Evolutionary conservation across 768 basidiomycete genomes (phyloP).

Genomic region (Lanmaoa pseudosensibilis): DNA sequence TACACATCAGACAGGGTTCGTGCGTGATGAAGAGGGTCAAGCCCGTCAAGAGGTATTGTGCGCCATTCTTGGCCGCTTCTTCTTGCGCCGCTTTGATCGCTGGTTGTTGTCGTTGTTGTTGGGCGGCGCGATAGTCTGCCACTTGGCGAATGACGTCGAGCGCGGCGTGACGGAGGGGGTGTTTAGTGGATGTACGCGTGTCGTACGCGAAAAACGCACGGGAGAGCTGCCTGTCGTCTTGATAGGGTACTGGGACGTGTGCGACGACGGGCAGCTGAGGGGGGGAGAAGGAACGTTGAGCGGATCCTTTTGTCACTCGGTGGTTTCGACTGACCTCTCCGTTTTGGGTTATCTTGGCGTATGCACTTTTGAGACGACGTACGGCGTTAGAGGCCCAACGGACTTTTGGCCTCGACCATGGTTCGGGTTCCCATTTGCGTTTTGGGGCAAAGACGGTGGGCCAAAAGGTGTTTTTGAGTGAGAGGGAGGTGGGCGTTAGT

Average conservation of each 20-base stretch:
- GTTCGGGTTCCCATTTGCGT: slow-evolving; percentile 62
- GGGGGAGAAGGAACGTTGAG: neutral
- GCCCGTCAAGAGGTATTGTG: slow-evolving; percentile 86
- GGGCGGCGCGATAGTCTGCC: slow-evolving; percentile 51
- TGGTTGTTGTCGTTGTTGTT: neutral
- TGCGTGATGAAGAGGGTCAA: slow-evolving; percentile 87
- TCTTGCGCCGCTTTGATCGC: neutral
- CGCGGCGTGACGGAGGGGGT: slow-evolving; percentile 85
- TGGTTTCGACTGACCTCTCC: slow-evolving; percentile 55
- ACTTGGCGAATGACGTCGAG: slow-evolving; percentile 73
- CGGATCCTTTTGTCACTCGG: neutral
- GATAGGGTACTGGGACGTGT: slow-evolving; percentile 59
- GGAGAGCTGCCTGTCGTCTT: slow-evolving; percentile 26
- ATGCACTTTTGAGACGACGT: slow-evolving; percentile 48
- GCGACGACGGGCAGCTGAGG: slow-evolving; percentile 73
- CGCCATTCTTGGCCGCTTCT: slow-evolving; percentile 50
- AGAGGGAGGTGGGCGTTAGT: slow-evolving; percentile 62
- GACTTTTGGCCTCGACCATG: slow-evolving; percentile 64
- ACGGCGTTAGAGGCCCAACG: slow-evolving; percentile 80
- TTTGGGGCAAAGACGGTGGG: slow-evolving; percentile 76
- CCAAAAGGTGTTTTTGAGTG: slow-evolving; percentile 76
- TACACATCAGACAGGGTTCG: slow-evolving; percentile 98
- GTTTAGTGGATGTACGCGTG: slow-evolving; percentile 61
- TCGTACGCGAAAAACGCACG: slow-evolving; percentile 61
- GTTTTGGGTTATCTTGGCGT: slow-evolving; percentile 40